Evolutionary conservation across 2,329 filamentous ascomycete species (phyloP), one percentile per base, ranked within the genome.

Genomic region (Fusarium papillatum): DNA sequence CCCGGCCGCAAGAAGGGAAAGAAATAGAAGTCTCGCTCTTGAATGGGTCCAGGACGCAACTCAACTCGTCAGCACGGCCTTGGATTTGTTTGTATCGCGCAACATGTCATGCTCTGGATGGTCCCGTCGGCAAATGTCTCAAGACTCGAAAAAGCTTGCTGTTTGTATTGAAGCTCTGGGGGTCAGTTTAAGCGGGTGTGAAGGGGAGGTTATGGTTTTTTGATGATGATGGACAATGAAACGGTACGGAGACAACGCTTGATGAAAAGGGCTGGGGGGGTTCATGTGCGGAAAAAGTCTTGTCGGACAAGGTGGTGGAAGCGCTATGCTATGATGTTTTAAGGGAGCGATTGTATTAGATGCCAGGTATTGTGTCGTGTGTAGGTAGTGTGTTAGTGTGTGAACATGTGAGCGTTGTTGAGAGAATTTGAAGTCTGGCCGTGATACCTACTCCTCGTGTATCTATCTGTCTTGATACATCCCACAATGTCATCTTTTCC

Each of bases 1-100:
- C 92, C 95, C 17, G 90, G 93, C 74, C 96, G 97, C 84, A 98
- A 98, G 92, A 98, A 98, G 91, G 93, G 93, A 82, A 93, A 94
- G 88, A 95, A 93, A 88, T 93, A 86, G 81, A 77, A 26, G 17
- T 43, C 38, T 60, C 68, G 68, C 48, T 48, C 68, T 76, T 76
- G 66, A 39, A 57, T 24, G 14, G 63, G 36, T 64, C 64, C 39
- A 50, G 66, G 38, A 60, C 70, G 50, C 46, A 69, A 57, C 61
- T 70, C 46, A 69, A 57, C 61, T 70, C 39, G 71, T 74, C 17
- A 70, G 29, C 57, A 29, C 36, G 39, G 4, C 34, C 48, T 38
- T 41, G 19, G 50, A 38, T 39, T 13, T 26, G 55, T 24, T 43
- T 63, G 26, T 39, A 9, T 60, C 50, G 14, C 22, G 19, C 46